Base-by-base conservation (phyloP, 257 asterid genomes). In the Mitragyna speciosa region DNA sequence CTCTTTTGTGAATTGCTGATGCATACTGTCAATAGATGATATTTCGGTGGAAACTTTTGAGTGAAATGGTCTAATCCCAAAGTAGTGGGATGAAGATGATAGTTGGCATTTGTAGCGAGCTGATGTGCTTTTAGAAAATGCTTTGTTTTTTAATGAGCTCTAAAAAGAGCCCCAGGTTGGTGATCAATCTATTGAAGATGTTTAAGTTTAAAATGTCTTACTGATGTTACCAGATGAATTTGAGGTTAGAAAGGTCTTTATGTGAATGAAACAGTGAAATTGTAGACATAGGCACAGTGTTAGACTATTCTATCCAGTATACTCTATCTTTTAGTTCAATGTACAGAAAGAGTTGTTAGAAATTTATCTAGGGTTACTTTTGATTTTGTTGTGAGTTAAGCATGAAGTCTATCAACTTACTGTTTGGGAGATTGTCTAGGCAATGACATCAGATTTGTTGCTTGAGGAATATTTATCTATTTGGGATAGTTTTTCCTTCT, bases 251-350 rank as follows among this genome's bases (percentile, higher is more conserved):
- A 31, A 54, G 77, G 19, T 59, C 15, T 65, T 77, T 22, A 71
- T 56, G 30, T 4, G 66, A 66, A 36, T 63, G 68, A 56, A 28
- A 41, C 51, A 41, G 36, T 64, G 75, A 54, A 56, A 19, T 28
- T 66, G 6, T 68, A 12, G 41, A 14, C 7, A 33, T 16, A 15
- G 43, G 51, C 45, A 51, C 28, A 58, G 20, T 24, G 16, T 63
- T 56, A 36, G 3, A 15, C 39, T 72, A 24, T 11, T 3, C 26
- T 31, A 58, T 61, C 48, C 64, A 12, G n/a, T 28, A 4, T 41
- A 65, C 73, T 56, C 51, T 45, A 19, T 64, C 54, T 9, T 78
- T 78, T 58, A 39, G 70, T 45, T 70, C 64, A 48, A 39, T 28
- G 59, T 73, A 73, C 59, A 17, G 59, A 8, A 51, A 52, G 67